Percentiles rank a stretch among this genome's conserved stretches.
Evolutionary conservation across 768 basidiomycete species (phyloP).

Genomic region (Rhodotorula graminis): DNA sequence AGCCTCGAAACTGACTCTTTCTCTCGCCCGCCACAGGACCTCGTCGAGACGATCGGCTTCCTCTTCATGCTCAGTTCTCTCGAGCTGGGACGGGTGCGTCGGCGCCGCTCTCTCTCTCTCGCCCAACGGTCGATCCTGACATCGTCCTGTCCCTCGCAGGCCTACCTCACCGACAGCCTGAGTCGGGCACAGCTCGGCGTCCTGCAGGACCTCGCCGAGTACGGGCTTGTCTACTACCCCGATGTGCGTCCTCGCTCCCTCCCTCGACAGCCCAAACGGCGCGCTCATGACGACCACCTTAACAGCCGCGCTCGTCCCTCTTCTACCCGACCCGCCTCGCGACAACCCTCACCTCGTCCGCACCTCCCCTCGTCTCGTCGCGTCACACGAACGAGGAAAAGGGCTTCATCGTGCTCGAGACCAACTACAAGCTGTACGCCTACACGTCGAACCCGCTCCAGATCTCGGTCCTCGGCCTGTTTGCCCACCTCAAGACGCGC

Average conservation of each 20-base stretch:
- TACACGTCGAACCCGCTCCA: slow-evolving; percentile 97
- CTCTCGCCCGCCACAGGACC: slow-evolving; percentile 56
- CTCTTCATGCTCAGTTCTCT: slow-evolving; percentile 96
- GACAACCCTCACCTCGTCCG: slow-evolving; percentile 87
- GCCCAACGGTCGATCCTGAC: slow-evolving; percentile 20
- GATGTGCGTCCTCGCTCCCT: slow-evolving; percentile 44
- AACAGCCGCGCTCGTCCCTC: slow-evolving; percentile 62
- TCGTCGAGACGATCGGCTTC: slow-evolving; percentile 87
- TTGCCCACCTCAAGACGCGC: slow-evolving; percentile 83
- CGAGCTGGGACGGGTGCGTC: slow-evolving; percentile 77
- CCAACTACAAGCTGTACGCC: slow-evolving; percentile 95
- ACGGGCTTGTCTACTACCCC: slow-evolving; percentile 86
- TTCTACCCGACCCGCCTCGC: slow-evolving; percentile 93
- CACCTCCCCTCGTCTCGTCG: slow-evolving; percentile 54
- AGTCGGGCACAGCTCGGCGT: slow-evolving; percentile 76
- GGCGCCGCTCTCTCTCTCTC: neutral
- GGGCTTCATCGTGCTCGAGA: slow-evolving; percentile 94
- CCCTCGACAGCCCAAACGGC: neutral
- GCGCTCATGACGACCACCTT: slow-evolving; percentile 39
- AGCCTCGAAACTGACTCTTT: neutral
- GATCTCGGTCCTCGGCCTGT: slow-evolving; percentile 90
- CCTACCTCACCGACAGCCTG: slow-evolving; percentile 78
- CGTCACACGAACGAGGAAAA: slow-evolving; percentile 53
- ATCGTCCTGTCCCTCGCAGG: slow-evolving; percentile 52
- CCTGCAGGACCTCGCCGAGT: slow-evolving; percentile 86